These are phyloP conservation scores for Candida wancherniae DNA, from an alignment of 805 yeast genomes.

Conservation along the genomic window DNA sequence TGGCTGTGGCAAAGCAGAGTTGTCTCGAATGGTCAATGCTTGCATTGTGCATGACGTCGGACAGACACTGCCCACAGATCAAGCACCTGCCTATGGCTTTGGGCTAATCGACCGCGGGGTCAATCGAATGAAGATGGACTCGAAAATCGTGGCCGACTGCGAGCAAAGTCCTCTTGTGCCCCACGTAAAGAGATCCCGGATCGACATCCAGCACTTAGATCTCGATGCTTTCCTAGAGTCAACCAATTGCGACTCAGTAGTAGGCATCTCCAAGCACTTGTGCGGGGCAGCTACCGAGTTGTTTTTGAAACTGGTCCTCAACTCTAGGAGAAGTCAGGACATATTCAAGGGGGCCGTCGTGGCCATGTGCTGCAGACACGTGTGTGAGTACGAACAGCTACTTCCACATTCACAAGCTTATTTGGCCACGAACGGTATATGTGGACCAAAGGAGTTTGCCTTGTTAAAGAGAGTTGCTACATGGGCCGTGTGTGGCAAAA, in stretches of 20 bases:
- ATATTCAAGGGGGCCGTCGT: constrained; percentile 57
- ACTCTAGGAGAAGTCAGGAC: constrained; percentile 18
- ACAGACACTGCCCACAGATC: not conserved
- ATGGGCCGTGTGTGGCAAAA: constrained; percentile 82
- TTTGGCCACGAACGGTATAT: constrained; percentile 31
- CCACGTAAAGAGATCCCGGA: constrained; percentile 48
- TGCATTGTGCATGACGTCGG: constrained; percentile 25
- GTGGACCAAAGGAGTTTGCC: constrained; percentile 35
- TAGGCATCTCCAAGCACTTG: constrained; percentile 79
- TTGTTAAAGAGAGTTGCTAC: constrained; percentile 63
- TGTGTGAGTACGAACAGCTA: constrained; percentile 59
- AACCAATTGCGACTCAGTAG: constrained; percentile 24
- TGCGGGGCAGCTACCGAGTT: constrained; percentile 95
- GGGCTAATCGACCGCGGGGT: constrained; percentile 73
- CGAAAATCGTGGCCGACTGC: constrained; percentile 56
- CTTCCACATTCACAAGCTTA: constrained; percentile 43
- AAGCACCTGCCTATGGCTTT: constrained; percentile 32
- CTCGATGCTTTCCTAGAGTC: constrained; percentile 42
- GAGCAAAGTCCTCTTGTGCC: constrained; percentile 24
- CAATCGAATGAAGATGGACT: constrained; percentile 74
- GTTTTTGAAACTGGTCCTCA: constrained; percentile 60
- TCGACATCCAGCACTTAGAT: constrained; percentile 75
- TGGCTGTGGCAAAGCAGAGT: constrained; percentile 90
- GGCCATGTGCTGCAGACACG: constrained; percentile 93
- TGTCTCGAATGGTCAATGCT: constrained; percentile 56